These are phyloP conservation scores for Cydonia oblonga DNA, from an alignment of 331 rosid genomes.

Conservation along the genomic window DNA sequence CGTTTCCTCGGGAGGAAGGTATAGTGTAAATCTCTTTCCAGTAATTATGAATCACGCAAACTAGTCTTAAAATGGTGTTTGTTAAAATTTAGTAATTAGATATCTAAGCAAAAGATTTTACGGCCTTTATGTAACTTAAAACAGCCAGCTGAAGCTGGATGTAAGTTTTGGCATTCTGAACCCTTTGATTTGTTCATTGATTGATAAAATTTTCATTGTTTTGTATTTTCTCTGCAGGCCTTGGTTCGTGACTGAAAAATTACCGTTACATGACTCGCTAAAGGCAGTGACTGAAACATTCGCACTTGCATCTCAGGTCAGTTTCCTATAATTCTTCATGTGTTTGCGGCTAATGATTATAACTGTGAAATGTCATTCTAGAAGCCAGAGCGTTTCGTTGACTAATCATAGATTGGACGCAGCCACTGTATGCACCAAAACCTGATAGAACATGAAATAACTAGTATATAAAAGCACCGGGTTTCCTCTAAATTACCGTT, in stretches of 20 bases:
- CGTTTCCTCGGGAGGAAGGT: constrained; percentile 66
- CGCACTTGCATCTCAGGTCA: constrained; percentile 36
- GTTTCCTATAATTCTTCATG: neutral
- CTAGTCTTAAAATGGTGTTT: neutral
- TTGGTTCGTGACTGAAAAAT: constrained; percentile 45
- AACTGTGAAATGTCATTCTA: neutral
- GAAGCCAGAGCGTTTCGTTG: neutral
- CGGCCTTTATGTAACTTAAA: no score
- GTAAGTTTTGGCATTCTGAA: no score
- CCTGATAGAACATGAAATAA: neutral
- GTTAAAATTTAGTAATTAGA: neutral
- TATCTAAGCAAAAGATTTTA: no score
- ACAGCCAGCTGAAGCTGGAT: no score
- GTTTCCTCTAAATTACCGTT: neutral
- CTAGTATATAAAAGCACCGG: neutral
- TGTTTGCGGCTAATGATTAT: neutral
- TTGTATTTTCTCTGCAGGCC: constrained; percentile 57
- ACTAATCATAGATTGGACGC: neutral
- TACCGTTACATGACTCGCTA: constrained; percentile 17
- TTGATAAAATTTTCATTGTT: no score
- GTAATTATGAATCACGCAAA: neutral
- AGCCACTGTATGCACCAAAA: neutral
- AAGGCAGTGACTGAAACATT: constrained; percentile 29
- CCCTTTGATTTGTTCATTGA: no score
- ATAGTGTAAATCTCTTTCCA: neutral